Percentiles rank a stretch among this genome's conserved stretches.
phyloP scores from a whole-genome alignment of 2,329 filamentous ascomycete species.

The Xylariaceae sp. region DNA sequence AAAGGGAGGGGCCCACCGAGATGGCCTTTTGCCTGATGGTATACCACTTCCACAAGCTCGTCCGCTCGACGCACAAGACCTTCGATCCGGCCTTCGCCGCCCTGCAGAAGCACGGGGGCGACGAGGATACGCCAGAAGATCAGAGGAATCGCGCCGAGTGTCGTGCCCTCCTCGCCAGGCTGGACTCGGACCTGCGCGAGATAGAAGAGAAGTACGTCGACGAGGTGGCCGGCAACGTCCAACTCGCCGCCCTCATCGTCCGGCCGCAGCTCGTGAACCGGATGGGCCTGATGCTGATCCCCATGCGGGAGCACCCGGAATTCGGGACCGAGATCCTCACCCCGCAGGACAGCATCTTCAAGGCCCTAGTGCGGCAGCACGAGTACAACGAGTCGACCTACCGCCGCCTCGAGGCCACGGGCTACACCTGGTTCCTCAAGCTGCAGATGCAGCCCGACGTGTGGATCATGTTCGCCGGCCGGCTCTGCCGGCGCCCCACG shows the following conservation, averaged over 20 bases:
- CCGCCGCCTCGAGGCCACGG: conserved; percentile 4
- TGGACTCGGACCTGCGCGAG: conserved; percentile 13
- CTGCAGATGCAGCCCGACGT: conserved; percentile 8
- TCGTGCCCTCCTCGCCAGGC: conserved; percentile 11
- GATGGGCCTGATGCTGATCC: conserved; percentile 6
- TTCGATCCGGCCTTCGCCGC: conserved; percentile 11
- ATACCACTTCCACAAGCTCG: conserved; percentile 10
- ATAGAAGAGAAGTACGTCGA: conserved; percentile 19
- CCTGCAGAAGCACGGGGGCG: conserved; percentile 1
- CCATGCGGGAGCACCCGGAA: conserved; percentile 10
- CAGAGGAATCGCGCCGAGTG: conserved; percentile 5
- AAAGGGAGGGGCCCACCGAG: conserved; percentile 12
- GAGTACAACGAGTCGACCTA: conserved; percentile 3
- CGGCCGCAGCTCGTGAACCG: conserved; percentile 11
- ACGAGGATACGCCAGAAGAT: background rate
- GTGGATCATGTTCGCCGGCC: conserved; percentile 8
- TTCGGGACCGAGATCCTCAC: conserved; percentile 11
- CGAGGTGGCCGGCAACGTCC: conserved; percentile 18
- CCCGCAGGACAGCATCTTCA: conserved; percentile 12
- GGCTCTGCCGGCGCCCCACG: conserved; percentile 8
- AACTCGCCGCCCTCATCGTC: conserved; percentile 7
- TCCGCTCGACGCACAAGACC: conserved; percentile 2
- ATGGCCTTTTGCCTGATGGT: conserved; percentile 15
- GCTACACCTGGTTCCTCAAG: conserved; percentile 13
- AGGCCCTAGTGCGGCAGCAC: conserved; percentile 8